A percentile compares a stretch with the other conserved stretches of the same genome.
These are phyloP conservation scores for Vitis labrusca DNA, from an alignment of 164 flowering plant species.

Conservation along the genomic window DNA sequence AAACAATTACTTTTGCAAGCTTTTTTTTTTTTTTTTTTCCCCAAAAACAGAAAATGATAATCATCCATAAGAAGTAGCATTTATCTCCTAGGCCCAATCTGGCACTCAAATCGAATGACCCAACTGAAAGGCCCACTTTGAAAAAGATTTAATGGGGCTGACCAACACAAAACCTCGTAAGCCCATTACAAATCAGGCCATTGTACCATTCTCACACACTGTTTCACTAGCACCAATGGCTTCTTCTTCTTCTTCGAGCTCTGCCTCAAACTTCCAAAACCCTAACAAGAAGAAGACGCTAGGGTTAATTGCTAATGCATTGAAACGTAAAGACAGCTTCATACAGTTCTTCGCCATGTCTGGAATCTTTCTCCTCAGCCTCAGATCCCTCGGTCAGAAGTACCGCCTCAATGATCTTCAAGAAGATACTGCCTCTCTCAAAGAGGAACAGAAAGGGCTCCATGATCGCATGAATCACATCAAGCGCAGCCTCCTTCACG, in stretches of 20 bases:
- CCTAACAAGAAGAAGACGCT: constrained; percentile 26
- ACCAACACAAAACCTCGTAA: too few species aligned
- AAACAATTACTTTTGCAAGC: too few species aligned
- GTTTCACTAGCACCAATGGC: constrained; percentile 21
- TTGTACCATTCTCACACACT: background rate
- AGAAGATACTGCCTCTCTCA: constrained; percentile 63
- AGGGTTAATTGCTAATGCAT: constrained; percentile 53
- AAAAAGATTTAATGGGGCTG: too few species aligned
- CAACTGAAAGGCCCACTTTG: too few species aligned
- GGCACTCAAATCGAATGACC: too few species aligned
- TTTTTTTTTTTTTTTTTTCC: too few species aligned
- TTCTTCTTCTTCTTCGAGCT: constrained; percentile 24
- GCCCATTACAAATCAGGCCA: too few species aligned
- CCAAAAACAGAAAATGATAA: too few species aligned
- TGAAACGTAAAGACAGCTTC: constrained; percentile 66
- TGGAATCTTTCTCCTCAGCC: constrained; percentile 68
- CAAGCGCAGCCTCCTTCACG: constrained; percentile 60
- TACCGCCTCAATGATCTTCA: constrained; percentile 65
- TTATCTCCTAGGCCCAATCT: too few species aligned
- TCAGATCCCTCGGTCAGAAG: constrained; percentile 81
- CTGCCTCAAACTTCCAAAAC: constrained; percentile 23
- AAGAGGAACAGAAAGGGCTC: constrained; percentile 56
- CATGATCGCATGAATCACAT: constrained; percentile 54
- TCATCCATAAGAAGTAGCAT: too few species aligned
- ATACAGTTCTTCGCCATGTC: constrained; percentile 74